These are phyloP conservation scores for Debaryomyces subglobosus DNA, from an alignment of 1,139 yeast species.

Conservation along the genomic window DNA sequence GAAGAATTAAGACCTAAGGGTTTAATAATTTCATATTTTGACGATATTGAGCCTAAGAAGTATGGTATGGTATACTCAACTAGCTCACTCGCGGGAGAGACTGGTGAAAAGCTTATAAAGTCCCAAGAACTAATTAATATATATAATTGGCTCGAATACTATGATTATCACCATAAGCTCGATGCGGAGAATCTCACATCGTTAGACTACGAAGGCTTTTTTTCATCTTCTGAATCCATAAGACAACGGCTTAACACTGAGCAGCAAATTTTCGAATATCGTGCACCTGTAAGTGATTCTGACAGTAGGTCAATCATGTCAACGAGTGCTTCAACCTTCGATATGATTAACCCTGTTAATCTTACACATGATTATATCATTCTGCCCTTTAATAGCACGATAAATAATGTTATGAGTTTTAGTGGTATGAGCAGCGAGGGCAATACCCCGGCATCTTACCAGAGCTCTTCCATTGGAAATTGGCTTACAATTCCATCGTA, in stretches of 20 bases:
- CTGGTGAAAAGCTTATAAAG: constrained; percentile 12
- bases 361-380: constrained; percentile 42
- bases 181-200: constrained; percentile 22
- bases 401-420: constrained; percentile 35
- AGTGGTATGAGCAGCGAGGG: constrained; percentile 8
- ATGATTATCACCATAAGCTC: constrained; percentile 35
- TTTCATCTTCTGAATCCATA: constrained; percentile 18
- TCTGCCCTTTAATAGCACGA: constrained; percentile 42
- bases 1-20: constrained; percentile 25
- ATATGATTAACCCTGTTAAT: constrained; percentile 36
- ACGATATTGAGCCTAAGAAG: constrained; percentile 30
- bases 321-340: constrained; percentile 26
- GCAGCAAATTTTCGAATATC: neutral
- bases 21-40: constrained; percentile 30
- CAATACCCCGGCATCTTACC: neutral
- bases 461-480: constrained; percentile 9
- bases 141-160: constrained; percentile 38
- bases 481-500: constrained; percentile 34
- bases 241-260: neutral
- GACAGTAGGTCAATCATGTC: constrained; percentile 11
- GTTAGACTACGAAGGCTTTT: constrained; percentile 22
- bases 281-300: constrained; percentile 2
- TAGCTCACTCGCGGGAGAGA: constrained; percentile 12
- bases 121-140: constrained; percentile 26
- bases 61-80: constrained; percentile 36